A percentile compares a stretch with the other conserved stretches of the same genome.
These are phyloP conservation scores for Thuja plicata DNA, from an alignment of 83 land plant genomes.

Conservation along the genomic window DNA sequence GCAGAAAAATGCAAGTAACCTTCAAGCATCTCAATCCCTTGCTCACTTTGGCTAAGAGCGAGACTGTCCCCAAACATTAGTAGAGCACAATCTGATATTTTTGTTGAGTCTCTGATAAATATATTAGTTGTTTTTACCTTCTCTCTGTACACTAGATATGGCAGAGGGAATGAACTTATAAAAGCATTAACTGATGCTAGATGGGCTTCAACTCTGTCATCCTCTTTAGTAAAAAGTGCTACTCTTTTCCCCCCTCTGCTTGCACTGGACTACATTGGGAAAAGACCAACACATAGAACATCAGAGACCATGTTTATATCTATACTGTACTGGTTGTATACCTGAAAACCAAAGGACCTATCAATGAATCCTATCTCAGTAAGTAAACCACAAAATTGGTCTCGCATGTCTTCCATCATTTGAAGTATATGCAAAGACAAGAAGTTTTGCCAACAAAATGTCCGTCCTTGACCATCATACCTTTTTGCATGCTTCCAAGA, in stretches of 20 bases:
- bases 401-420: constrained; percentile 92
- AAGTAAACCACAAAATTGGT: constrained; percentile 80
- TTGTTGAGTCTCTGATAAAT: constrained; percentile 81
- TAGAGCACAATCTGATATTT: constrained; percentile 91
- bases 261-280: constrained; percentile 98
- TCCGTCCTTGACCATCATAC: constrained; percentile 58
- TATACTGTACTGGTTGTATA: constrained; percentile 73
- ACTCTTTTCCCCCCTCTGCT: constrained; percentile 83
- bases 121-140: constrained; percentile 87
- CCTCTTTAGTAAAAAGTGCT: constrained; percentile 85
- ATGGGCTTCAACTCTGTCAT: constrained; percentile 92
- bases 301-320: constrained; percentile 94
- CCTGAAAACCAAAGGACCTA: constrained; percentile 64
- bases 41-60: constrained; percentile 60
- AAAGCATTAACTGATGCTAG: constrained; percentile 95
- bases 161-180: constrained; percentile 67
- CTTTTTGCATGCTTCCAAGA: constrained; percentile 83
- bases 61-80: constrained; percentile 91
- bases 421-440: constrained; percentile 75
- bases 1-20: constrained; percentile 96
- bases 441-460: constrained; percentile 89
- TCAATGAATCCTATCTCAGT: constrained; percentile 84
- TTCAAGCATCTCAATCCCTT: constrained; percentile 89
- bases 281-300: constrained; percentile 93
- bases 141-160: constrained; percentile 94